A percentile compares a stretch with the other conserved stretches of the same genome.
phyloP scores from a whole-genome alignment of 441 rosid genomes.

The Adansonia madagascariensis region DNA sequence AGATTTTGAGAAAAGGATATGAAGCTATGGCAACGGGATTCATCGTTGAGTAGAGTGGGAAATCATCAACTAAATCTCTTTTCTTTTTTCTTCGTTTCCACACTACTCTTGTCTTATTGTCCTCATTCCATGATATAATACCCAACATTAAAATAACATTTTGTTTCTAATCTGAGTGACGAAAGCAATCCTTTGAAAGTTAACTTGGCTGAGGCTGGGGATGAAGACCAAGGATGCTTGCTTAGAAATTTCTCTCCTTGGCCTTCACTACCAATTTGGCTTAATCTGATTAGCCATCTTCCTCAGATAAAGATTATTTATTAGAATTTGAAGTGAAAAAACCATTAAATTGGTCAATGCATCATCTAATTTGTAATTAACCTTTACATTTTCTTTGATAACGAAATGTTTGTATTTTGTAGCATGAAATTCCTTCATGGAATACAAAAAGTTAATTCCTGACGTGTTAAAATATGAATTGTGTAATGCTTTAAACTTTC shows the following conservation, averaged over 20 bases:
- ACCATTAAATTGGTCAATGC: neutral
- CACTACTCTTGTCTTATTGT: conserved; percentile 21
- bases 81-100: conserved; percentile 20
- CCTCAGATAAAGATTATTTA: neutral
- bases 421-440: neutral
- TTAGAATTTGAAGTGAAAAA: neutral
- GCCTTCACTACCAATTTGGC: neutral
- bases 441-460: neutral
- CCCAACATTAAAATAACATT: neutral
- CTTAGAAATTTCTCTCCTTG: neutral
- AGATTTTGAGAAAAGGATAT: neutral
- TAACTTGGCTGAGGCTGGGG: neutral
- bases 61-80: neutral
- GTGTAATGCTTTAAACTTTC: neutral
- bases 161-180: neutral
- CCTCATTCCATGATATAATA: neutral
- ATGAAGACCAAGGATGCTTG: neutral
- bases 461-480: neutral
- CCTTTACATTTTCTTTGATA: neutral
- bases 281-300: neutral
- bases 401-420: neutral
- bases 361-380: neutral
- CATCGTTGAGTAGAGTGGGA: conserved; percentile 13
- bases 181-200: conserved; percentile 9
- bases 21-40: neutral